These are phyloP conservation scores for Boletellus emodensis DNA, from an alignment of 768 basidiomycete species.

Conservation along the genomic window DNA sequence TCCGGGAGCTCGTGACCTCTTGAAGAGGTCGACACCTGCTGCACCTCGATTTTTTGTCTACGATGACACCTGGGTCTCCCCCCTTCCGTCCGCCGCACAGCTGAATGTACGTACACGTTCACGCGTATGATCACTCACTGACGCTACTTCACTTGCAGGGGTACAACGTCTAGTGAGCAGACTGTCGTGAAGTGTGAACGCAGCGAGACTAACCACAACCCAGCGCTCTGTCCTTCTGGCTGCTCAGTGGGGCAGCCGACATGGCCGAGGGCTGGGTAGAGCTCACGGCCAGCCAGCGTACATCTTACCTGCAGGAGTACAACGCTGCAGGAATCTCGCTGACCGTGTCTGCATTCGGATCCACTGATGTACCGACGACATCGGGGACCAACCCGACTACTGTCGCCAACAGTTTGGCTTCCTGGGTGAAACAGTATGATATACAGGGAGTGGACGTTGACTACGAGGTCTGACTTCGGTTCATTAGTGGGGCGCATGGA, in stretches of 20 bases:
- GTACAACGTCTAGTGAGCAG: constrained; percentile 32
- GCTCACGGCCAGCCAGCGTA: constrained; percentile 35
- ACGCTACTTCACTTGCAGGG: constrained; percentile 17
- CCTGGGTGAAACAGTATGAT: constrained; percentile 42
- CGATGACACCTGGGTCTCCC: constrained; percentile 38
- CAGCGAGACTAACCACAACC: background rate
- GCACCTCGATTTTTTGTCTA: constrained; percentile 47
- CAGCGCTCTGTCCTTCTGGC: constrained; percentile 40
- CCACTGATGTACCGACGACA: constrained; percentile 37
- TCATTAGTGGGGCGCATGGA: background rate
- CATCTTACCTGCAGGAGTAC: constrained; percentile 45
- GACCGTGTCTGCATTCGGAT: constrained; percentile 53
- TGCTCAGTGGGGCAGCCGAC: constrained; percentile 39
- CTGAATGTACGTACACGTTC: constrained; percentile 35
- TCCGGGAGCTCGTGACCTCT: constrained; percentile 8
- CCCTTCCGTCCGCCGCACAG: constrained; percentile 39
- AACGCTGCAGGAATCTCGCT: constrained; percentile 52
- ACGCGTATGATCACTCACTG: background rate
- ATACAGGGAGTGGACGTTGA: constrained; percentile 53
- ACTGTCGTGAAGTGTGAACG: background rate
- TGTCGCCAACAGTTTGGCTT: constrained; percentile 41
- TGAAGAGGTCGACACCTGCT: constrained; percentile 26
- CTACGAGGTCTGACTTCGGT: constrained; percentile 35
- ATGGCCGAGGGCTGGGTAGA: constrained; percentile 43
- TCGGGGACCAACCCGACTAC: constrained; percentile 34